Percentiles rank a stretch among this genome's conserved stretches.
phyloP scores from a whole-genome alignment of 2,329 filamentous ascomycete species.

The Phialophora verrucosa region DNA sequence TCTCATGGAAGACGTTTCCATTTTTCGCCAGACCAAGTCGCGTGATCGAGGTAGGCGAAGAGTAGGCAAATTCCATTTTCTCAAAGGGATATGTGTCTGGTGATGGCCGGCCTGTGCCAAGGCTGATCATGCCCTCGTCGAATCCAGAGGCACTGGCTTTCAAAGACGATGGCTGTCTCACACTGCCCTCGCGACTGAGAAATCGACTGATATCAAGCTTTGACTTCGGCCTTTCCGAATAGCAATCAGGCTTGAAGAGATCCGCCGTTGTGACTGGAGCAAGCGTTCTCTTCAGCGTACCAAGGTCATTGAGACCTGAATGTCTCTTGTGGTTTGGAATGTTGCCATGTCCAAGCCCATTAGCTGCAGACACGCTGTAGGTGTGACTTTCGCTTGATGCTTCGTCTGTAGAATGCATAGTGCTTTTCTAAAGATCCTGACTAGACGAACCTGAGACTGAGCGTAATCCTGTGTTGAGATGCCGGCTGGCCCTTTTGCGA shows the following conservation, averaged over 20 bases:
- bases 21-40: not conserved
- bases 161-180: constrained; percentile 12
- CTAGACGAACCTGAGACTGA: not conserved
- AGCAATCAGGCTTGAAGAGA: not conserved
- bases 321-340: not conserved
- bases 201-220: constrained; percentile 6
- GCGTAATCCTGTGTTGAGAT: not conserved
- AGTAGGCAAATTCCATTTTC: not conserved
- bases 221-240: not conserved
- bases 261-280: not conserved
- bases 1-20: not conserved
- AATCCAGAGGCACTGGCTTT: constrained; percentile 11
- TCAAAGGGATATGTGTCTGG: not conserved
- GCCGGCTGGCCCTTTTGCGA: not conserved
- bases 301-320: not conserved
- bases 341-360: not conserved
- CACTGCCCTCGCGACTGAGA: constrained; percentile 9
- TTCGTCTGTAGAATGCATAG: not conserved
- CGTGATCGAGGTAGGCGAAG: not conserved
- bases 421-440: not conserved
- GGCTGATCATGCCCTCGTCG: constrained; percentile 10
- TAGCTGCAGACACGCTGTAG: not conserved
- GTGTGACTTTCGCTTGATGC: not conserved
- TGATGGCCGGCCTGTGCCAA: constrained; percentile 5
- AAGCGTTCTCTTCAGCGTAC: not conserved